A percentile compares a stretch with the other conserved stretches of the same genome.
Evolutionary conservation across 2,329 filamentous ascomycete species (phyloP).

Genomic region (Phyllosticta ampelicida): DNA sequence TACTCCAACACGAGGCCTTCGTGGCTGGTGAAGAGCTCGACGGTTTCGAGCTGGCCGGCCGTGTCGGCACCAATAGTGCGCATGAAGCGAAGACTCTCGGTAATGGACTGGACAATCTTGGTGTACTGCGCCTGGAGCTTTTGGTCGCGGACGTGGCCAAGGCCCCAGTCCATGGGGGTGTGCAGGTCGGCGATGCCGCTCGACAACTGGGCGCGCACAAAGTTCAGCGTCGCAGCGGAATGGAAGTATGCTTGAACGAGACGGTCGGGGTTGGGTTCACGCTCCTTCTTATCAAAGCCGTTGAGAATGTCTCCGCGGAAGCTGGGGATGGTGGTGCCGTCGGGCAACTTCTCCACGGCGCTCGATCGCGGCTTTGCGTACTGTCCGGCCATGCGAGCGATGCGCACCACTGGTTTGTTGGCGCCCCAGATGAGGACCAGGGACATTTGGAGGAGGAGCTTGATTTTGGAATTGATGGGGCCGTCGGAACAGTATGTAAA

Average conservation of each 20-base stretch:
- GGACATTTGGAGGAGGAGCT: conserved; percentile 93
- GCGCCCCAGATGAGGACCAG: conserved; percentile 85
- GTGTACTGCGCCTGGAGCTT: conserved; percentile 78
- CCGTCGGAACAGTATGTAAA: conserved; percentile 91
- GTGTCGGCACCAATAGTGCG: conserved; percentile 84
- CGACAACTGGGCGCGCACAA: conserved; percentile 69
- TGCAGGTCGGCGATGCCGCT: conserved; percentile 91
- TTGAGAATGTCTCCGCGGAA: conserved; percentile 96
- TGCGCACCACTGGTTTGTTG: conserved; percentile 75
- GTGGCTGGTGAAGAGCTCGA: conserved; percentile 92
- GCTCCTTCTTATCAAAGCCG: conserved; percentile 65
- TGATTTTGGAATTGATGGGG: conserved; percentile 92
- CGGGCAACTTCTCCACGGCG: conserved; percentile 62
- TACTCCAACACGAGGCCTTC: conserved; percentile 92
- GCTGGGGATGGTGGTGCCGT: conserved; percentile 72
- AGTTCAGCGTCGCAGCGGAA: conserved; percentile 90
- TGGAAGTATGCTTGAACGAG: conserved; percentile 91
- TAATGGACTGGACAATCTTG: conserved; percentile 72
- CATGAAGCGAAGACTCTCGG: conserved; percentile 89
- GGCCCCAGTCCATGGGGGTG: conserved; percentile 84
- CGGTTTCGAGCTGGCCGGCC: conserved; percentile 72
- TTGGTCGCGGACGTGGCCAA: conserved; percentile 82
- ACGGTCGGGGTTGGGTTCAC: conserved; percentile 70
- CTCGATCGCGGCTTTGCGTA: conserved; percentile 93
- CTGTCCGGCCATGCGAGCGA: conserved; percentile 93